Conservation (phyloP, 2,329 filamentous ascomycete genomes). For the Pseudogymnoascus sp. region DNA sequence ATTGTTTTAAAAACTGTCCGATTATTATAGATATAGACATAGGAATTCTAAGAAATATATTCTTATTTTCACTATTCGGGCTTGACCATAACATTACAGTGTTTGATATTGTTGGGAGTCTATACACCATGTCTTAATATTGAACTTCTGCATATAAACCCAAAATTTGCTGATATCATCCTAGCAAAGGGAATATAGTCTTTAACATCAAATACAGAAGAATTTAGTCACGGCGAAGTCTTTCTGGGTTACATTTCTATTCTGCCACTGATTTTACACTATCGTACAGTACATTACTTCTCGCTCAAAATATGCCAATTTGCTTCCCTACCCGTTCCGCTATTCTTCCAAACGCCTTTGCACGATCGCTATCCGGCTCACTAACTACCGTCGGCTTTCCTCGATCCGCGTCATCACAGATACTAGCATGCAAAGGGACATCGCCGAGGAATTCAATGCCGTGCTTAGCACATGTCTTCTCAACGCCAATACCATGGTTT, state of each 20-base stretch:
- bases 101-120: neutral
- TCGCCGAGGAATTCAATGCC: constrained; percentile 77
- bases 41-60: neutral
- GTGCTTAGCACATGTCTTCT: constrained; percentile 61
- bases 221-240: neutral
- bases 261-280: neutral
- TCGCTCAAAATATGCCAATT: constrained; percentile 21
- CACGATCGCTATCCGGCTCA: constrained; percentile 68
- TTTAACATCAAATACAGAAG: neutral
- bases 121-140: neutral
- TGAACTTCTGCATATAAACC: neutral
- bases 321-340: constrained; percentile 44
- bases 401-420: constrained; percentile 78
- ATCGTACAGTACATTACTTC: neutral
- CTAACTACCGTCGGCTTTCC: constrained; percentile 87
- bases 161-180: neutral
- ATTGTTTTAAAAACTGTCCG: neutral
- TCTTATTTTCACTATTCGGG: neutral
- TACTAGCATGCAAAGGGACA: constrained; percentile 76
- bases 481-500: constrained; percentile 50
- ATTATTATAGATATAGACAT: neutral
- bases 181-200: neutral
- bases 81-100: neutral
- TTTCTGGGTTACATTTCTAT: neutral
- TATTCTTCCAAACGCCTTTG: constrained; percentile 63